phyloP scores from a whole-genome alignment of 768 basidiomycete species.

The Mycena olivaceomarginata region DNA sequence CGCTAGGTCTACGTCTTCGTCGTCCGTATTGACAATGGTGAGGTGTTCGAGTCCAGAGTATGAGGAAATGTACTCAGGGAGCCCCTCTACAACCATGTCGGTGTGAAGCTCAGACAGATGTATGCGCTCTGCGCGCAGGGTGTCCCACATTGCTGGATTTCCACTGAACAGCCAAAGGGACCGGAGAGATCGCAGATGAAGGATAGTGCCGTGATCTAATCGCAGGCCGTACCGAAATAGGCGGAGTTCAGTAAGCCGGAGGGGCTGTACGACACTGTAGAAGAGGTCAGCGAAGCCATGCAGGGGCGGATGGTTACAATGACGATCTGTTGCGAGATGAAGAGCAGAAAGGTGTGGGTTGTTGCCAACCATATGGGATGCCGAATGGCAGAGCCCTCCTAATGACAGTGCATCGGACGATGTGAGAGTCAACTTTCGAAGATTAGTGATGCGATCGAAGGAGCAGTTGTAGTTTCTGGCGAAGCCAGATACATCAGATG shows the following conservation, averaged over 20 bases:
- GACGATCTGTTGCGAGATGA: too few species aligned
- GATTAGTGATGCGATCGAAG: not conserved
- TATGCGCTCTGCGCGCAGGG: not conserved
- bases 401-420: not conserved
- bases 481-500: not conserved
- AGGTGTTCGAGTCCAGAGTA: slow-evolving; percentile 18
- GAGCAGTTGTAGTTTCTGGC: not conserved
- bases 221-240: too few species aligned
- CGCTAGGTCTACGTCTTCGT: not conserved
- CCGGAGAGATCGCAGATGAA: too few species aligned
- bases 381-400: not conserved
- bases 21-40: not conserved
- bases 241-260: too few species aligned
- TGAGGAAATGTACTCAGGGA: not conserved
- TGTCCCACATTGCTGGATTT: not conserved
- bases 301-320: too few species aligned
- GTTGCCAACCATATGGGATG: not conserved
- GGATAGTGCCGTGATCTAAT: too few species aligned
- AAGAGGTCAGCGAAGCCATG: too few species aligned
- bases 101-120: slow-evolving; percentile 1
- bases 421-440: not conserved
- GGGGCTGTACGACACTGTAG: too few species aligned
- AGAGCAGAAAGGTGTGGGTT: too few species aligned
- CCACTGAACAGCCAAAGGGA: not conserved
- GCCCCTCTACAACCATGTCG: not conserved